phyloP scores from a whole-genome alignment of 176 grass and related monocot species.

The Oryza glaberrima region DNA sequence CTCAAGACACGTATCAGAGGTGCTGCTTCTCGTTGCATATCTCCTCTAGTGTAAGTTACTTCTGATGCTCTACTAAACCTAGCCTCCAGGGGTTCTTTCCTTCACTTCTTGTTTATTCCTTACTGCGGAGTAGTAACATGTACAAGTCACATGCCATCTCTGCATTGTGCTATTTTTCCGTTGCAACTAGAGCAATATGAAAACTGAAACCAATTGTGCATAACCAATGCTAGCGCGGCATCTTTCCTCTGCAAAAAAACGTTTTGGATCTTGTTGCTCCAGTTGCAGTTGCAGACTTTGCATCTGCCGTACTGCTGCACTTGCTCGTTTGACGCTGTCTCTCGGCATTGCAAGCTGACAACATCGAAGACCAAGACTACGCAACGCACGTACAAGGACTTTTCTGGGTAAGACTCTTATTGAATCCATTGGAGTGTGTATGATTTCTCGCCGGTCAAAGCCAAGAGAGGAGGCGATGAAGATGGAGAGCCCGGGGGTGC shows the following conservation, averaged over 20 bases:
- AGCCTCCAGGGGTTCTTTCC: constrained; percentile 40
- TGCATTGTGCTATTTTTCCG: background rate
- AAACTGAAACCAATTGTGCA: constrained; percentile 23
- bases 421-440: background rate
- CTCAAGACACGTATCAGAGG: constrained; percentile 41
- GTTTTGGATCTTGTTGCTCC: constrained; percentile 8
- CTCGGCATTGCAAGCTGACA: background rate
- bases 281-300: constrained; percentile 1
- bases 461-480: constrained; percentile 2
- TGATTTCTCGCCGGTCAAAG: constrained; percentile 25
- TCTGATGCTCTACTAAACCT: constrained; percentile 33
- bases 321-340: constrained; percentile 23
- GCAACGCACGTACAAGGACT: constrained; percentile 12
- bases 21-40: constrained; percentile 6
- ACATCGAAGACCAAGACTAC: background rate
- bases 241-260: constrained; percentile 23
- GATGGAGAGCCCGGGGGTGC: background rate
- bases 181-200: constrained; percentile 29
- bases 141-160: constrained; percentile 40
- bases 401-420: background rate
- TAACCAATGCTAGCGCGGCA: constrained; percentile 26
- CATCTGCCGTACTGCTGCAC: constrained; percentile 4
- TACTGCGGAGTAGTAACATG: background rate
- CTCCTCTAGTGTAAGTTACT: constrained; percentile 35
- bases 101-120: constrained; percentile 43